Base-by-base conservation (phyloP, 2,329 filamentous ascomycete species). In the Arthrobotrys musiformis region DNA sequence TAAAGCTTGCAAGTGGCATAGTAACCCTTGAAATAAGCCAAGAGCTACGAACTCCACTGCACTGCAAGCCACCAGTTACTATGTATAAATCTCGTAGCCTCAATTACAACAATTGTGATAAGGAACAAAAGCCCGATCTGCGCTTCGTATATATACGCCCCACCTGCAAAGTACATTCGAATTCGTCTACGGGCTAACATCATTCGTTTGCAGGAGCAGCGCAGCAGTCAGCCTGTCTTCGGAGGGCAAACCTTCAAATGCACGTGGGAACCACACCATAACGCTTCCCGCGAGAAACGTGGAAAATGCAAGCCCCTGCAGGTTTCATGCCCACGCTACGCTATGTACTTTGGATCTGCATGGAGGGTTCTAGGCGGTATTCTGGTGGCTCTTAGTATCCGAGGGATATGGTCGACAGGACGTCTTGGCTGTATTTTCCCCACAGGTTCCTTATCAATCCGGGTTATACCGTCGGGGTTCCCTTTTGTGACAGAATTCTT, bases 261-360 rank as follows among this genome's bases (percentile, higher is more conserved):
- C 44, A 48, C 40, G 54, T 58, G 54, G 54, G 54, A 40, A 37
- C 54, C 54, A 58, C 54, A 58, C 54, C 54, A 22, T 58, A 8
- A 40, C 17, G 33, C 13, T 40, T 58, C 22, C 33, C 30, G 33
- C 54, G 33, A 58, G 54, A 58, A 58, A 58, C 54, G 54, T 58
- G 54, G 54, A 40, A 40, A 40, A 58, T 40, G 54, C 54, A 19
- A 40, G 54, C 54, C 54, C 54, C 54, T 40, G 30, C 54, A 37
- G 54, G 54, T 58, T 58, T 58, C 54, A 58, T 24, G 54, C 54
- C 54, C 54, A 58, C 54, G 54, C 33, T 37, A 26, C 54, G n/a
- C n/a, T n/a, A n/a, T n/a, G n/a, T n/a, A n/a, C n/a, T 50, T 37
- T 58, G 9, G 30, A 58, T 58, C 33, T 58, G 54, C 54, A 58